Evolutionary conservation across 2,329 filamentous ascomycete genomes (phyloP).

Genomic region (Rhytidhysteron rufulum): DNA sequence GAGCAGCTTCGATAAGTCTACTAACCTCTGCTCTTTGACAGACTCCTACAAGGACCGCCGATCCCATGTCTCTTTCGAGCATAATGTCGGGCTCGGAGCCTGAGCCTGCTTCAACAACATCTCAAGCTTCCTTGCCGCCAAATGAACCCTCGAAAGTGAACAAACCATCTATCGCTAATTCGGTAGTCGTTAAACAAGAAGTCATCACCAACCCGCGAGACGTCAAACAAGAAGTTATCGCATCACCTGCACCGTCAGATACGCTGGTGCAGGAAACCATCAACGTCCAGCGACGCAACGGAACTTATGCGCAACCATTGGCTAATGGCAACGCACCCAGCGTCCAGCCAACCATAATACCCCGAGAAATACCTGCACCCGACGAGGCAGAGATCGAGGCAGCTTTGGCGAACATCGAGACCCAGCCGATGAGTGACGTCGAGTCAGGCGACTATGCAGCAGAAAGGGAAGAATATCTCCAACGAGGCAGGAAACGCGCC

Average conservation of each 20-base stretch:
- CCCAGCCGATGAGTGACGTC: conserved; percentile 54
- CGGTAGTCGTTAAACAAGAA: conserved; percentile 16
- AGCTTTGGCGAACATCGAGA: conserved; percentile 58
- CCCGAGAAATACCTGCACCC: conserved; percentile 25
- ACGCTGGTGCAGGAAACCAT: conserved; percentile 2
- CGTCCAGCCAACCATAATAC: conserved; percentile 10
- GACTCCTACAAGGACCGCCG: conserved; percentile 70
- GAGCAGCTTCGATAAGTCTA: too few species aligned
- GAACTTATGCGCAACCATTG: conserved; percentile 22
- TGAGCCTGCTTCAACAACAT: conserved; percentile 47
- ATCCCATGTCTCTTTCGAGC: conserved; percentile 95
- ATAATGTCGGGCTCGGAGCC: conserved; percentile 80
- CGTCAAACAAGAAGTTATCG: conserved; percentile 17
- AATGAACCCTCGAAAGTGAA: conserved; percentile 18
- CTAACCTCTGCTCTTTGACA: too few species aligned
- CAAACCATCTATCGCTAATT: conserved; percentile 21
- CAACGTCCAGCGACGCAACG: neutral
- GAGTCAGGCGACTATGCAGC: conserved; percentile 51
- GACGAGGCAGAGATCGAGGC: conserved; percentile 66
- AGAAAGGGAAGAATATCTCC: conserved; percentile 52
- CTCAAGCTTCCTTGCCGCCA: conserved; percentile 36
- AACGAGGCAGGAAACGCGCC: conserved; percentile 61
- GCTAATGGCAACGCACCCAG: conserved; percentile 16
- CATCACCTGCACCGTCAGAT: conserved; percentile 16
- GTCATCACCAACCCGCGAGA: conserved; percentile 20